Evolutionary conservation across 2,329 filamentous ascomycete genomes (phyloP).

Genomic region (Fusarium albosuccineum): DNA sequence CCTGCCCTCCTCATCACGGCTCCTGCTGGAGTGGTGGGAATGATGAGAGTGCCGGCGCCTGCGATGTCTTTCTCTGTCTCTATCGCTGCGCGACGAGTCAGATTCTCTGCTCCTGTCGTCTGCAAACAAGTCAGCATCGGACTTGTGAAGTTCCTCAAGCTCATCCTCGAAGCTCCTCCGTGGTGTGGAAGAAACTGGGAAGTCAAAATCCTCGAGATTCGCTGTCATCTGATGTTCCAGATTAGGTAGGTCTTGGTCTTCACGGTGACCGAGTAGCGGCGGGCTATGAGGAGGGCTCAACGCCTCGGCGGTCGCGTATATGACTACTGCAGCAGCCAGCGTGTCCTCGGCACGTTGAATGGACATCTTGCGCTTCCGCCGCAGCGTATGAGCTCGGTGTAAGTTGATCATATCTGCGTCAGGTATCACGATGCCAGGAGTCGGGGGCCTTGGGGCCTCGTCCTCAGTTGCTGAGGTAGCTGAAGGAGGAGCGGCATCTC

Average conservation of each 20-base stretch:
- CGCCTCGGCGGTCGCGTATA: conserved; percentile 65
- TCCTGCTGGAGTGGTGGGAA: conserved; percentile 48
- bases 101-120: conserved; percentile 61
- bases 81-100: conserved; percentile 53
- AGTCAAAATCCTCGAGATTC: conserved; percentile 47
- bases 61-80: conserved; percentile 56
- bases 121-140: conserved; percentile 69
- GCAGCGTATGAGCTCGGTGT: conserved; percentile 59
- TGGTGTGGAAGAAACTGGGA: conserved; percentile 50
- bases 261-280: conserved; percentile 36
- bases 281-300: conserved; percentile 58
- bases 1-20: conserved; percentile 49
- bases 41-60: conserved; percentile 58
- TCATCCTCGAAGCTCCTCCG: conserved; percentile 53
- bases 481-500: conserved; percentile 34
- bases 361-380: conserved; percentile 60
- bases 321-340: conserved; percentile 66
- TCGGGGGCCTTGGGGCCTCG: conserved; percentile 51
- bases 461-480: conserved; percentile 18
- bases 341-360: conserved; percentile 64
- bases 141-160: conserved; percentile 57
- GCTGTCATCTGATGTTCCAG: conserved; percentile 45
- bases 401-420: conserved; percentile 54
- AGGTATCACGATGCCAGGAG: conserved; percentile 63
- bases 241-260: conserved; percentile 45